Evolutionary conservation across 2,329 filamentous ascomycete species (phyloP).

Genomic region (Aspergillus sp.): DNA sequence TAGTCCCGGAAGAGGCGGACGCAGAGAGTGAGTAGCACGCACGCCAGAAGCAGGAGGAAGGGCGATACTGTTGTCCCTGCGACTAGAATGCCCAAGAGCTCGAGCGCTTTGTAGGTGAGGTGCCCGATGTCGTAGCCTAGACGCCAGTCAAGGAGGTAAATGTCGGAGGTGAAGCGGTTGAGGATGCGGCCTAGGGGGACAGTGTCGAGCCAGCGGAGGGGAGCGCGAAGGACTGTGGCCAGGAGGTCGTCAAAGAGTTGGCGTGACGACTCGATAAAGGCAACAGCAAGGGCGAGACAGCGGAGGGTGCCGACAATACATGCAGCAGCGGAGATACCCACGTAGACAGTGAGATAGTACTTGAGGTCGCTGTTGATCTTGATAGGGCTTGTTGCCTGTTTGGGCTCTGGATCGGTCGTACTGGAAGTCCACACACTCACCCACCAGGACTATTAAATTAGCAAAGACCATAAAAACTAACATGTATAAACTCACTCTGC

Average conservation of each 20-base stretch:
- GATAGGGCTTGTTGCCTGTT: not conserved
- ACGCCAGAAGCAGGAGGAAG: conserved; percentile 61
- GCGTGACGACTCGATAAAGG: conserved; percentile 65
- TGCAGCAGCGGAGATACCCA: conserved; percentile 57
- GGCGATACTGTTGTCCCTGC: conserved; percentile 67
- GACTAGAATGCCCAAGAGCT: conserved; percentile 63
- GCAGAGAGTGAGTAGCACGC: conserved; percentile 58
- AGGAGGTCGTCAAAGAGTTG: conserved; percentile 67
- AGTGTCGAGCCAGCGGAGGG: conserved; percentile 76
- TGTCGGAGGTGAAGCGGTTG: conserved; percentile 75
- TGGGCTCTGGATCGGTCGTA: conserved; percentile 28
- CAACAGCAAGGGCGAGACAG: conserved; percentile 52
- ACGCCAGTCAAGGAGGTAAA: conserved; percentile 68
- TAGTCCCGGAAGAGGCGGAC: conserved; percentile 61
- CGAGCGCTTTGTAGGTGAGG: conserved; percentile 60
- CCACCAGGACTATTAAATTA: conserved; percentile 44
- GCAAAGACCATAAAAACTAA: not conserved
- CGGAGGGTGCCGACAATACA: conserved; percentile 58
- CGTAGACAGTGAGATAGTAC: conserved; percentile 52
- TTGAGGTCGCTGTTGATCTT: conserved; percentile 49
- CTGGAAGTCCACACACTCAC: conserved; percentile 45
- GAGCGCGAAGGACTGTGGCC: conserved; percentile 66
- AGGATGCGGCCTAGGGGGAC: conserved; percentile 73
- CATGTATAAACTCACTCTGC: conserved; percentile 35
- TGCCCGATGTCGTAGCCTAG: conserved; percentile 64